Evolutionary conservation across 225 moss, liverwort and hornwort species (phyloP).

Genomic region (Thuidium tamariscinum): DNA sequence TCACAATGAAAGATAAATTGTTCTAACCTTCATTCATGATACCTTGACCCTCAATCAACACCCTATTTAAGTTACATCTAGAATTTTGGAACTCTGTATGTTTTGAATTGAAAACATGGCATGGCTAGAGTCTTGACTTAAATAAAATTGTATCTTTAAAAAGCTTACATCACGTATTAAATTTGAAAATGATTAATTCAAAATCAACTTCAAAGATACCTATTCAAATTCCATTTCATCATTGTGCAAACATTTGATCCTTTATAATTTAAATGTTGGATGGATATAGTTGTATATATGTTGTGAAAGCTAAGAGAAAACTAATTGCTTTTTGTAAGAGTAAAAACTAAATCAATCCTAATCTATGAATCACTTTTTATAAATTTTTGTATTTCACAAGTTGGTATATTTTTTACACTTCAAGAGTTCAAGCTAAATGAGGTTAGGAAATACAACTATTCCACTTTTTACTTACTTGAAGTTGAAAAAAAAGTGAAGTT

Average conservation of each 20-base stretch:
- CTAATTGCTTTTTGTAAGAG: neutral
- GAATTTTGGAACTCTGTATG: neutral
- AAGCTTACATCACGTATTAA: neutral
- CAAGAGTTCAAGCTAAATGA: neutral
- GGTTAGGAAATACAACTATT: no score
- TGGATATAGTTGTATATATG: neutral
- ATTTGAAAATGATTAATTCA: neutral
- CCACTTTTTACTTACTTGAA: neutral
- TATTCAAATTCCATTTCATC: neutral
- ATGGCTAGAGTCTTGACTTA: neutral
- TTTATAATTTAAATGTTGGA: neutral
- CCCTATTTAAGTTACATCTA: neutral
- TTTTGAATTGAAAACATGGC: neutral
- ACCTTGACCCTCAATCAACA: neutral
- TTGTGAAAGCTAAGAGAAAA: neutral
- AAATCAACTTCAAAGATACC: neutral
- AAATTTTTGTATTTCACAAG: no score
- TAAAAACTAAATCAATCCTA: neutral
- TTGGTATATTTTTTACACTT: no score
- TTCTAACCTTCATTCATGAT: no score
- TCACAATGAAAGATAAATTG: neutral
- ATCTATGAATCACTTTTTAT: neutral
- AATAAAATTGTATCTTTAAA: neutral
- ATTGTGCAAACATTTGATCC: accelerated
- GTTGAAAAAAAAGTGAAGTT: neutral